Evolutionary conservation across 768 basidiomycete genomes (phyloP), one percentile per base, ranked within the genome.

Genomic region (Tephrocybe sp.): DNA sequence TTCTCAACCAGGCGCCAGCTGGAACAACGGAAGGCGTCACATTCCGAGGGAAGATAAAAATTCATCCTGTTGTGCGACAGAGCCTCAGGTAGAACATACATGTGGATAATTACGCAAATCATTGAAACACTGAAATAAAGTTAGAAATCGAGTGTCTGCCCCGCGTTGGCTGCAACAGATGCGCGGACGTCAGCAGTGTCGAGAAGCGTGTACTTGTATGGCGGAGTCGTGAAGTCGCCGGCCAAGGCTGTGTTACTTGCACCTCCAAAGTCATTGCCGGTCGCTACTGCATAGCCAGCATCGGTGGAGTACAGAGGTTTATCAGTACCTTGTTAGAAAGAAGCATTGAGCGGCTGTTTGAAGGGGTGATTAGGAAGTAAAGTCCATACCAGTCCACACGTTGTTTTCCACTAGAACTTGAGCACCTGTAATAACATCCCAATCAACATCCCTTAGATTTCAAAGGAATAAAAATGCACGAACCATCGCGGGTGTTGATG

Each of bases 351-450:
- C 7, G 13, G 35, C 8, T 9, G 17, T 30, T n/a, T 9, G 17
- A 23, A 4, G 34, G 17, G 10, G 13, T 1, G 19, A 33, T n/a
- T 26, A 19, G 16, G 16, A 4, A 16, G 30, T 2, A 13, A 20
- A 39, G 31, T n/a, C 39, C 59, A n/a, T 59, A 64, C 67, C 72
- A 22, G 66, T 70, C 69, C 68, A 76, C 19, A 76, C 70, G 54
- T 76, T 76, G 67, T 74, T 75, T 59, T 76, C 73, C 45, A 75
- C 72, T 23, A 76, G 67, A 45, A 74, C 71, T 55, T 74, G 72
- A 45, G 74, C 76, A 56, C 70, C 74, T 70, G 49, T 4, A 26
- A 31, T 22, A 36, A 33, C 5, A 19, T 36, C 2, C n/a, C n/a
- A n/a, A n/a, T n/a, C n/a, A 23, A 34, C 10, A 13, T 51, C 4